Conservation (phyloP, 495 filamentous ascomycete species). For the Penicillium roqueforti region DNA sequence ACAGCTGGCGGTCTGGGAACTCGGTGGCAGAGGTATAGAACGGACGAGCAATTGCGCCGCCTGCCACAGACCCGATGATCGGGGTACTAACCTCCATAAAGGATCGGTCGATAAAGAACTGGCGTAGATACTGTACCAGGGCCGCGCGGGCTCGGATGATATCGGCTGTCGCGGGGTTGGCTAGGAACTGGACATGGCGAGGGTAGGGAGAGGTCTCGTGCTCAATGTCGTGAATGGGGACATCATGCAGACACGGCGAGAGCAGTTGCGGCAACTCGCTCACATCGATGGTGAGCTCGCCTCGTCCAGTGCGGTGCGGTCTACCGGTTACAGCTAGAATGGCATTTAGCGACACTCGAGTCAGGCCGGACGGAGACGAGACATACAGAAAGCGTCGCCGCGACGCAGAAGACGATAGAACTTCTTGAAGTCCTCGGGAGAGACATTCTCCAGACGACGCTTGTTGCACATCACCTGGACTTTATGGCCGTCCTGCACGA, state of each 20-base stretch:
- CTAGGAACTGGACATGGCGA: slow-evolving; percentile 75
- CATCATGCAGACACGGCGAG: slow-evolving; percentile 68
- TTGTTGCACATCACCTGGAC: slow-evolving; percentile 73
- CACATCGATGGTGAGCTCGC: slow-evolving; percentile 73
- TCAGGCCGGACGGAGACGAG: slow-evolving; percentile 29
- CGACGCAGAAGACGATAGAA: slow-evolving; percentile 56
- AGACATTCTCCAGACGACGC: slow-evolving; percentile 47
- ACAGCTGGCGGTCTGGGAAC: slow-evolving; percentile 61
- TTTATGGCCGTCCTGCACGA: slow-evolving; percentile 63
- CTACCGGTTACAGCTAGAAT: slow-evolving; percentile 60
- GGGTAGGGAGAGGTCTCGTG: slow-evolving; percentile 63
- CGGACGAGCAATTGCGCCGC: slow-evolving; percentile 80
- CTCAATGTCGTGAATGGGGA: slow-evolving; percentile 63
- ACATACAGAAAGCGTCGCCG: slow-evolving; percentile 77
- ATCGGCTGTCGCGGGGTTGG: slow-evolving; percentile 61
- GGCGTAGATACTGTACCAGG: slow-evolving; percentile 68
- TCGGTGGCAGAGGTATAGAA: slow-evolving; percentile 74
- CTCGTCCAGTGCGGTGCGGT: slow-evolving; percentile 64
- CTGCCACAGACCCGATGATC: slow-evolving; percentile 68
- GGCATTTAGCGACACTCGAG: slow-evolving; percentile 11
- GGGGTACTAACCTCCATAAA: slow-evolving; percentile 91
- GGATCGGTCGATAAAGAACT: slow-evolving; percentile 62
- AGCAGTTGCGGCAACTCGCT: slow-evolving; percentile 64
- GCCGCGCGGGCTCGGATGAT: slow-evolving; percentile 67
- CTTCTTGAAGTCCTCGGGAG: slow-evolving; percentile 51